Conservation (phyloP, 371 early-diverging fungal genomes). For the Actinomucor elegans region DNA sequence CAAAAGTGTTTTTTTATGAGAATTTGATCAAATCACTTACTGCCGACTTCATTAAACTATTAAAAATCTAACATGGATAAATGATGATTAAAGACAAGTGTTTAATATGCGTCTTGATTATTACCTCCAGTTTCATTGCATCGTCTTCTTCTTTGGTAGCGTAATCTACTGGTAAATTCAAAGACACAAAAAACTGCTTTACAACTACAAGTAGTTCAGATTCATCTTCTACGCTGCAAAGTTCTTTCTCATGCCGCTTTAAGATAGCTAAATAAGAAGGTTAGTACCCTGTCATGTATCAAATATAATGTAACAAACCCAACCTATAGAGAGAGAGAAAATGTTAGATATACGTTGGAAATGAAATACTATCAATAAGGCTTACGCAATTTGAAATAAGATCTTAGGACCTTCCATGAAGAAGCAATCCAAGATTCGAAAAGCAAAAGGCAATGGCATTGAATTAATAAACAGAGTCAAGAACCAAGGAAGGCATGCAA, state of each 20-base stretch:
- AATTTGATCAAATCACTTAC: conserved; percentile 19
- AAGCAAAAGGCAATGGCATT: conserved; percentile 85
- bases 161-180: conserved; percentile 67
- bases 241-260: conserved; percentile 85
- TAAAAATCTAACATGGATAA: no score
- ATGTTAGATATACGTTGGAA: not conserved
- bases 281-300: no score
- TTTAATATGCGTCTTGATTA: no score
- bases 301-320: not conserved
- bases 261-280: conserved; percentile 69
- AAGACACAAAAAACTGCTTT: conserved; percentile 70
- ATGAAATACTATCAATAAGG: conserved; percentile 5
- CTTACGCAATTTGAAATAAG: conserved; percentile 87
- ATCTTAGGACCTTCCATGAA: conserved; percentile 92
- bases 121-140: conserved; percentile 59
- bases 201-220: conserved; percentile 83
- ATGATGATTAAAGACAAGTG: no score
- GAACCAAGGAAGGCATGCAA: conserved; percentile 96
- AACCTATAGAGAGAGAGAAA: conserved; percentile 7
- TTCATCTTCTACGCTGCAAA: conserved; percentile 84
- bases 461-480: conserved; percentile 92
- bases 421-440: conserved; percentile 91
- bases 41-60: conserved; percentile 86
- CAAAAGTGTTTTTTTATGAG: no score
- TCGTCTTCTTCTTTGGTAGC: conserved; percentile 44